Percentiles rank a stretch among this genome's conserved stretches.
These are phyloP conservation scores for Verticillium isaacii DNA, from an alignment of 2,329 filamentous ascomycete species.

Conservation along the genomic window DNA sequence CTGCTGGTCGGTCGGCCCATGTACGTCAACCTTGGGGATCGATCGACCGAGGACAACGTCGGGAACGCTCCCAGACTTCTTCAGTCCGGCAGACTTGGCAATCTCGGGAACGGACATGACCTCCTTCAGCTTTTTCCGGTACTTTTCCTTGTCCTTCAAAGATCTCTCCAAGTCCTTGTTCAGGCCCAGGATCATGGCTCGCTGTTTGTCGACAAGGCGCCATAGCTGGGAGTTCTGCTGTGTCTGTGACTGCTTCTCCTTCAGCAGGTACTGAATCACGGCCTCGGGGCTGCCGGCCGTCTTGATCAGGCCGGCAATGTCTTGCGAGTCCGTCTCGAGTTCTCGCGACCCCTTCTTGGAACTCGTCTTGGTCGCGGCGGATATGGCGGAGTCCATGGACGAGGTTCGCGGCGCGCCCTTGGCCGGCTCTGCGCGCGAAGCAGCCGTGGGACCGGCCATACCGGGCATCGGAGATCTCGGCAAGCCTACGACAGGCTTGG, in stretches of 20 bases:
- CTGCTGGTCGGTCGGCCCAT: conserved; percentile 23
- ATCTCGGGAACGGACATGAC: conserved; percentile 38
- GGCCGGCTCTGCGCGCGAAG: conserved; percentile 32
- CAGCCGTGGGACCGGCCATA: conserved; percentile 43
- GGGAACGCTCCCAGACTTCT: conserved; percentile 3
- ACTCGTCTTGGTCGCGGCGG: conserved; percentile 59
- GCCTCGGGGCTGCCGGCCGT: conserved; percentile 86
- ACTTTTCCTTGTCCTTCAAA: conserved; percentile 90
- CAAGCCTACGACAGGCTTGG: conserved; percentile 37
- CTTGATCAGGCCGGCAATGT: conserved; percentile 74
- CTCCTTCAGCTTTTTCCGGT: conserved; percentile 87
- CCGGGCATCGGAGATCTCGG: conserved; percentile 27
- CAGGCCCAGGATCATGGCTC: conserved; percentile 85
- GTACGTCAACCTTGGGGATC: conserved; percentile 19
- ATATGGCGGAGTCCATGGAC: conserved; percentile 92
- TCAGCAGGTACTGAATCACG: conserved; percentile 80
- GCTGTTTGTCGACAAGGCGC: conserved; percentile 93
- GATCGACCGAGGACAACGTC: conserved; percentile 13
- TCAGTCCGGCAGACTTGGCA: conserved; percentile 20
- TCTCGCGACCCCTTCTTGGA: conserved; percentile 56
- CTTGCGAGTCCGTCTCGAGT: conserved; percentile 34
- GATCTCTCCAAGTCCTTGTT: conserved; percentile 92
- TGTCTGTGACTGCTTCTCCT: conserved; percentile 83
- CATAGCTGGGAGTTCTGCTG: conserved; percentile 91
- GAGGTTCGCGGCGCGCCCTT: conserved; percentile 62